These are phyloP conservation scores for Aspergillus sp. DNA, from an alignment of 2,329 filamentous ascomycete genomes.

Conservation along the genomic window DNA sequence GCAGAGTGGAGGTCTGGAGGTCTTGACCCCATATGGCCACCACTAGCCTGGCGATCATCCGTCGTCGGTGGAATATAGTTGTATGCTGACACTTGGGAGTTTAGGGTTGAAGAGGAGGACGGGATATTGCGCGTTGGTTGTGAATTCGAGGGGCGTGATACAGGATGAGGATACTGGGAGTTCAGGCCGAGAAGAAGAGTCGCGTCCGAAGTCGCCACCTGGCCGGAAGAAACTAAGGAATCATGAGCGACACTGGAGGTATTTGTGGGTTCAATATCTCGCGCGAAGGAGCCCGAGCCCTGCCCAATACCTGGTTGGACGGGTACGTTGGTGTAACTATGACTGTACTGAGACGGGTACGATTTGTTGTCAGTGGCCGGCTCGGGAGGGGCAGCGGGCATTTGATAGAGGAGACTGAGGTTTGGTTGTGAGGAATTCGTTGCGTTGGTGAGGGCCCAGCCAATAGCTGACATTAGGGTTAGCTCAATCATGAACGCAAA, in stretches of 20 bases:
- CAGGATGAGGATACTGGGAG: conserved; percentile 41
- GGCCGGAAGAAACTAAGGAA: conserved; percentile 44
- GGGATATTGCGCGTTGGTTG: conserved; percentile 24
- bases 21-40: conserved; percentile 18
- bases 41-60: conserved; percentile 16
- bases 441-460: conserved; percentile 84
- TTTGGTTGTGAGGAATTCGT: conserved; percentile 84
- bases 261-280: conserved; percentile 33
- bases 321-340: conserved; percentile 27
- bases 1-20: conserved; percentile 20
- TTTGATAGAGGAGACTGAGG: conserved; percentile 76
- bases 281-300: conserved; percentile 26
- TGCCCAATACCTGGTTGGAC: conserved; percentile 22
- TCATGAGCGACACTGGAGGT: conserved; percentile 21
- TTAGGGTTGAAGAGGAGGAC: conserved; percentile 19
- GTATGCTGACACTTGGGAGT: conserved; percentile 23
- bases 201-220: conserved; percentile 30
- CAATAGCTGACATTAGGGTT: conserved; percentile 62
- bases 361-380: conserved; percentile 27
- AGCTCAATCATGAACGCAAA: not conserved
- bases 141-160: conserved; percentile 18
- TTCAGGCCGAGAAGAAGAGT: conserved; percentile 52
- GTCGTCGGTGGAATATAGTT: conserved; percentile 22
- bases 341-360: conserved; percentile 31
- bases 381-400: conserved; percentile 40